Evolutionary conservation across 495 filamentous ascomycete genomes (phyloP), one percentile per base, ranked within the genome.

Genomic region (Aspergillus baeticus): DNA sequence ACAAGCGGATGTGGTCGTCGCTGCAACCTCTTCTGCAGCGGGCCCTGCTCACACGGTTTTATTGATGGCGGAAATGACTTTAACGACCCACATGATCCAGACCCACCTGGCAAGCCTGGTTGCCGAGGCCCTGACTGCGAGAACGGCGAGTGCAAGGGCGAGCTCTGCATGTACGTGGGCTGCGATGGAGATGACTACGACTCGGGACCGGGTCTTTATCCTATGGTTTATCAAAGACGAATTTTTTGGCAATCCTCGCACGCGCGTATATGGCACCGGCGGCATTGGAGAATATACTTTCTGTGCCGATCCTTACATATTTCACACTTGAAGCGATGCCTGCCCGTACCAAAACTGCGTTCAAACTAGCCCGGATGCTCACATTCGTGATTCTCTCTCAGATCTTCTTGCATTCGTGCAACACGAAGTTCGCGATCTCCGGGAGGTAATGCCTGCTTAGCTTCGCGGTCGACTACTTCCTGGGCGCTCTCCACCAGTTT

Each of bases 251-350:
- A 54, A 34, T 35, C 22, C 26, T 54, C 37, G 18, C 51, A 54
- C 7, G 41, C 51, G 8, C 23, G 21, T 22, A 54, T 10, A 54
- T 54, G 38, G 23, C 51, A 54, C 6, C 51, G 51, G 23, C 51
- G 51, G 17, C 41, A 44, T 22, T 46, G 39, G 7, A 55, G 29
- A 23, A 55, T 55, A 17, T 45, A 55, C 18, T 46, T 46, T 42
- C 39, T 17, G 31, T 46, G 52, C 0, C 26, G 39, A 23, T n/a
- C 23, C 52, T 7, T 18, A 34, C 51, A 44, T n/a, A 54, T 44
- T 26, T 54, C 51, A 26, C 51, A 54, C 15, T 44, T 14, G 38
- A 54, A 44, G 3, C 38, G 2, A 20, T 39, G 38, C n/a, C 51
- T 44, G 23, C 38, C 37, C 2, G 18, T 23, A 35, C 21, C 20